Base-by-base conservation (phyloP, 345 rosid species). In the Aquilaria sinensis region DNA sequence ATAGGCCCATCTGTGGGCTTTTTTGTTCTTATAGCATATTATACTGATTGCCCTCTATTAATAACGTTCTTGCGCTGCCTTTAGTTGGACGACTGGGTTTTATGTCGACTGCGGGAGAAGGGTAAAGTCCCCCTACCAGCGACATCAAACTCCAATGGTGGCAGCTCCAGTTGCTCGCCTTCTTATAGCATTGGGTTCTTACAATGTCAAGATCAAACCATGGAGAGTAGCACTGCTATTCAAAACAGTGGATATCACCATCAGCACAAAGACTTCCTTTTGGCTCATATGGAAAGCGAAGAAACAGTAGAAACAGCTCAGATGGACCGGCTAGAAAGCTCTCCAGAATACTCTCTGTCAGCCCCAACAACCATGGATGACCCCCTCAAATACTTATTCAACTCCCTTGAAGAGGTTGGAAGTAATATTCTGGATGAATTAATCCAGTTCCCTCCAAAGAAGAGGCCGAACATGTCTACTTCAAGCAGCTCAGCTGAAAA, bases 81-180 rank as follows among this genome's bases (percentile, higher is more conserved):
- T 59, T 7, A 80, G 82, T 64, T 81, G 71, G 80, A 78, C 54
- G 75, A 81, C 31, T 75, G 78, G 74, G 82, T 77, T 30, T 60
- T 75, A 37, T 75, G 78, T 58, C 74, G 78, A 58, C 71, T 81
- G 6, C 62, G 63, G 29, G 65, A 53, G 53, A 80, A 74, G 55
- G 53, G 34, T 37, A 72, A 55, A 53, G 43, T 34, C 6, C 13
- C 48, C 3, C 57, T 29, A 58, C 66, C 62, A 43, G 53, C 33
- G 33, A 50, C 31, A 57, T 58, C 54, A 52, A 56, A 16, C 47
- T 46, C 15, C 67, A 29, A 60, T n/a, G 11, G 43, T 45, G 34
- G 53, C 56, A 53, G 16, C 11, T 46, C 30, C 33, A 31, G 73
- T 33, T 46, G 54, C 29, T 61, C 32, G 3, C 59, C 65, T 64